These are phyloP conservation scores for Chaetomium sp. DNA, from an alignment of 2,329 filamentous ascomycete species.

Conservation along the genomic window DNA sequence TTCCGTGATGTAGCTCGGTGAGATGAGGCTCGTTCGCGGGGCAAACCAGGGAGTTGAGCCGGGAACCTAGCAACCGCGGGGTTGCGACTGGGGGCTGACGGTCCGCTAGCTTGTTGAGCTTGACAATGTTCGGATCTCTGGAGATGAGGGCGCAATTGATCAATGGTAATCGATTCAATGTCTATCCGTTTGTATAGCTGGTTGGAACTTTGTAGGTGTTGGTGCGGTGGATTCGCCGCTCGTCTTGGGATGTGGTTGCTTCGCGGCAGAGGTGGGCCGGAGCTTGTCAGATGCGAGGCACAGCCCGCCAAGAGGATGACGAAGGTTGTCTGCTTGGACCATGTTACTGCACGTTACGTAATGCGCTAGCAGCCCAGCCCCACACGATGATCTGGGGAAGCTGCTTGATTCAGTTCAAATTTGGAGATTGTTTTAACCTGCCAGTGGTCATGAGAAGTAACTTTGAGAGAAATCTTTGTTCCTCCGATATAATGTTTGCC, in stretches of 20 bases:
- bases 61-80: constrained; percentile 17
- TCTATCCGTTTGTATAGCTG: not conserved
- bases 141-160: not conserved
- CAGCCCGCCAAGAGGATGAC: constrained; percentile 31
- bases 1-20: not conserved
- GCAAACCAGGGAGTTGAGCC: not conserved
- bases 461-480: not conserved
- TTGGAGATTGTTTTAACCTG: not conserved
- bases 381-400: constrained; percentile 1
- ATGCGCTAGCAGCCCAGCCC: constrained; percentile 3
- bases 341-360: constrained; percentile 8
- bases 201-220: not conserved
- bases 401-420: too few species aligned
- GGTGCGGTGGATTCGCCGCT: constrained; percentile 11
- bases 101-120: not conserved
- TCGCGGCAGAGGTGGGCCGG: constrained; percentile 14
- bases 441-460: not conserved
- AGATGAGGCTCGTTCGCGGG: constrained; percentile 2
- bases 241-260: constrained; percentile 18
- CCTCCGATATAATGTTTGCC: not conserved
- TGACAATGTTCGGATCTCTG: not conserved
- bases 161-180: not conserved
- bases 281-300: constrained; percentile 26
- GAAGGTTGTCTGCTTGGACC: constrained; percentile 21
- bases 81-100: not conserved